A percentile compares a stretch with the other conserved stretches of the same genome.
phyloP scores from a whole-genome alignment of 768 basidiomycete genomes.

The Polyporus arcularius region DNA sequence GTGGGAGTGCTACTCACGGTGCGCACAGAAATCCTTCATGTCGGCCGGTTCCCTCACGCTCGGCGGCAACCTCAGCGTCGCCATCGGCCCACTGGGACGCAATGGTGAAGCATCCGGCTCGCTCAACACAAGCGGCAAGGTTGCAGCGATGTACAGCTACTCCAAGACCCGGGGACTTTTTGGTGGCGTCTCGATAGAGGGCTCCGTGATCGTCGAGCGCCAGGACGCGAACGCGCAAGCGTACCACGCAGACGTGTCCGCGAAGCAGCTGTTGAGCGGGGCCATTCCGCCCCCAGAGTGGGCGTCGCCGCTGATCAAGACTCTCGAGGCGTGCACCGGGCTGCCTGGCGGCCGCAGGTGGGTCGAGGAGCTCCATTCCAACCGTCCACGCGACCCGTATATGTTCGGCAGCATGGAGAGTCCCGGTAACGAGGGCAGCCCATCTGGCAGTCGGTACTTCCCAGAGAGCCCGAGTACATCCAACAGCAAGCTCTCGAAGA shows the following conservation, averaged over 20 bases:
- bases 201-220: slow-evolving; percentile 89
- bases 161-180: slow-evolving; percentile 93
- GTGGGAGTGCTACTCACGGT: neutral
- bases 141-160: slow-evolving; percentile 95
- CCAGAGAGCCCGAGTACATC: slow-evolving; percentile 9
- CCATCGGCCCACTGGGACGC: slow-evolving; percentile 90
- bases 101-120: slow-evolving; percentile 92
- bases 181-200: slow-evolving; percentile 87
- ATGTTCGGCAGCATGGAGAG: slow-evolving; percentile 59
- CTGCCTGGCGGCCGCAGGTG: slow-evolving; percentile 68
- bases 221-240: slow-evolving; percentile 90
- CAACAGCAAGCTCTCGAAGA: slow-evolving; percentile 36
- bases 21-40: slow-evolving; percentile 80
- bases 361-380: slow-evolving; percentile 54
- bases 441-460: slow-evolving; percentile 4
- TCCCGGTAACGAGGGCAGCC: slow-evolving; percentile 34
- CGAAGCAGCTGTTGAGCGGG: slow-evolving; percentile 80
- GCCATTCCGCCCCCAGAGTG: slow-evolving; percentile 72
- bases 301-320: slow-evolving; percentile 73
- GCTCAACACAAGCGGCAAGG: slow-evolving; percentile 78
- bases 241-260: slow-evolving; percentile 73
- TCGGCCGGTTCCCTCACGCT: slow-evolving; percentile 87
- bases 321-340: slow-evolving; percentile 72
- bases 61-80: slow-evolving; percentile 88
- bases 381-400: slow-evolving; percentile 42